Evolutionary conservation across 768 basidiomycete species (phyloP), one percentile per base, ranked within the genome.

Genomic region (Tylopilus rubrobrunneus): DNA sequence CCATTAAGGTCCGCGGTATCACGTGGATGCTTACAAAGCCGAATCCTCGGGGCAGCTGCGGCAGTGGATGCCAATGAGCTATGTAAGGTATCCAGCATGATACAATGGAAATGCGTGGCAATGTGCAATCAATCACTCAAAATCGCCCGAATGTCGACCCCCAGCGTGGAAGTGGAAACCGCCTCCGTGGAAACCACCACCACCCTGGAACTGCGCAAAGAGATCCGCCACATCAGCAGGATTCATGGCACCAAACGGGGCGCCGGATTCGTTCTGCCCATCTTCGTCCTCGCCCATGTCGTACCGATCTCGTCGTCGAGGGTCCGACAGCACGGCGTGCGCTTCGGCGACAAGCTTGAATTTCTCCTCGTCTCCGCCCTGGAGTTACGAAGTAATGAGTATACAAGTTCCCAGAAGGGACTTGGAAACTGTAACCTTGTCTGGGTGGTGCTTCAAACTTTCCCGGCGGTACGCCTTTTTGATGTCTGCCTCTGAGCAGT

Each of bases 341-440:
- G 91, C 89, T 69, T 93, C 92, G 1, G 77, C 83, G 29, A 92
- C 85, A 21, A 92, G 78, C 71, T 98, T 97, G 82, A 98, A 98
- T 62, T 91, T 89, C 66, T 97, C 96, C 62, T 96, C 94, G 66
- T 93, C 91, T 28, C 95, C 95, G 27, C 95, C 93, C 85, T 91
- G 56, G 34, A 65, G 34, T 52, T 23, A 48, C 15, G 17, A 29
- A 27, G 33, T 21, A 45, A 17, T 58, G 49, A 61, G 51, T 61
- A 45, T 14, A 10, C 5, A 34, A 57, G 4, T 28, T 29, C 27
- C 36, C 25, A 45, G 14, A n/a, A 14, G 17, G 40, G 31, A 51
- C 34, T 31, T 34, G 14, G 21, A 33, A 7, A 28, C n/a, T 17
- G 17, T 8, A 23, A 86, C 86, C 80, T 92, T 92, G 69, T 92